A percentile compares a stretch with the other conserved stretches of the same genome.
Conservation (phyloP, 2,329 filamentous ascomycete genomes). For the Fusarium transvaalense region DNA sequence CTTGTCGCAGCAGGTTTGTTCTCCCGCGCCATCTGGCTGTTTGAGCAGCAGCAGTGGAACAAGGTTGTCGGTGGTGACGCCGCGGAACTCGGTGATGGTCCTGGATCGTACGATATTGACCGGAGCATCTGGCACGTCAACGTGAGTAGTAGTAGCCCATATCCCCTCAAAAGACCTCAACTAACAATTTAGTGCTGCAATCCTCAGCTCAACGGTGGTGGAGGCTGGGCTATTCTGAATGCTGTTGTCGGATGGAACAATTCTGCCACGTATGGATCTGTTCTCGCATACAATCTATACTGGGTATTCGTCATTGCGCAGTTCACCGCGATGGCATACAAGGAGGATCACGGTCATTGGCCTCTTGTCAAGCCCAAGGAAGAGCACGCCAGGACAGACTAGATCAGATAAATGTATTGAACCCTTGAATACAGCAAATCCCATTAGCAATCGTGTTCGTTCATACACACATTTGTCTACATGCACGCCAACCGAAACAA, state of each 20-base stretch:
- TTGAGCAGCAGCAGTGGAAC: conserved; percentile 79
- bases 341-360: conserved; percentile 69
- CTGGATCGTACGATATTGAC: conserved; percentile 83
- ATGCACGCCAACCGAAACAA: conserved; percentile 8
- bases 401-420: conserved; percentile 11
- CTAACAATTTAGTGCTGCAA: conserved; percentile 75
- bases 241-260: conserved; percentile 89
- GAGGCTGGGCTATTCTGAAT: conserved; percentile 90
- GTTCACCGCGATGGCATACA: conserved; percentile 75
- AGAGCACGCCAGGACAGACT: conserved; percentile 8
- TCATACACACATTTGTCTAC: conserved; percentile 23
- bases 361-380: conserved; percentile 57
- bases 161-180: no score
- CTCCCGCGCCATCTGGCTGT: conserved; percentile 80
- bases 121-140: conserved; percentile 88
- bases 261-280: conserved; percentile 87
- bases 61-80: conserved; percentile 71
- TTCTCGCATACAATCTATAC: conserved; percentile 89
- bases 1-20: conserved; percentile 87
- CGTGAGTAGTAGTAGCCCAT: conserved; percentile 63
- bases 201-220: conserved; percentile 76
- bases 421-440: conserved; percentile 23
- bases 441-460: conserved; percentile 30
- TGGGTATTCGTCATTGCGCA: conserved; percentile 82
- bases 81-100: conserved; percentile 66